Base-by-base conservation (phyloP, 169 alveolate species). In the Cryptosporidium meleagridis region DNA sequence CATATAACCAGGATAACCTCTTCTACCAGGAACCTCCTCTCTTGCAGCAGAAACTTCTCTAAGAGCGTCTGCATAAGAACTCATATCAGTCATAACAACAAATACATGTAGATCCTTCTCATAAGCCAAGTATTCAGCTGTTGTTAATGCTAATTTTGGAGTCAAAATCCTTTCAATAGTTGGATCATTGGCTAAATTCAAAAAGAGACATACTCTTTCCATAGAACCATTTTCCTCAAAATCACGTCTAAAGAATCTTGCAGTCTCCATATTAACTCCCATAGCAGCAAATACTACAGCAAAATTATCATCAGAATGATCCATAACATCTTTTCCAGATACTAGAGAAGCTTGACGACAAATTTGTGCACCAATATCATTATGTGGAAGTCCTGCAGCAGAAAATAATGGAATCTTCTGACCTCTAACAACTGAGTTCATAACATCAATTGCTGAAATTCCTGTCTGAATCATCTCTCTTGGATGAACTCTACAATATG, bases 41-140 rank as follows among this genome's bases (percentile, higher is more conserved):
- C 99, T 96, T n/a, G 99, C 99, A 12, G 99, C 99, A 4, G 99
- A 98, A 69, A 99, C 99, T 94, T 98, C 99, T 91, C 99, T 97
- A 69, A 99, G 96, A 41, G 99, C 99, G 92, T 99, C 99, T 31
- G 99, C 99, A 85, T 99, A 99, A 12, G 99, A 97, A 29, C 99
- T 94, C 99, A 99, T 98, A 94, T 99, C 99, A 9, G 99, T 99
- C 95, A 99, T 93, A 85, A 99, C 98, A 85, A 97, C 99, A 69
- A 99, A 97, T 33, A 98, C 99, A 93, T 99, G 99, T 95, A 98
- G 91, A 87, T 98, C 99, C 75, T 97, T 95, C 87, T 98, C 99
- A 91, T 97, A 98, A 26, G 99, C 99, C 67, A 99, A 94, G 94
- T 98, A 99, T 91, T 99, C 99, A 8, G 99, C 99, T 5, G 99